A percentile compares a stretch with the other conserved stretches of the same genome.
These are phyloP conservation scores for Fusarium liriodendri DNA, from an alignment of 2,329 filamentous ascomycete species.

Conservation along the genomic window DNA sequence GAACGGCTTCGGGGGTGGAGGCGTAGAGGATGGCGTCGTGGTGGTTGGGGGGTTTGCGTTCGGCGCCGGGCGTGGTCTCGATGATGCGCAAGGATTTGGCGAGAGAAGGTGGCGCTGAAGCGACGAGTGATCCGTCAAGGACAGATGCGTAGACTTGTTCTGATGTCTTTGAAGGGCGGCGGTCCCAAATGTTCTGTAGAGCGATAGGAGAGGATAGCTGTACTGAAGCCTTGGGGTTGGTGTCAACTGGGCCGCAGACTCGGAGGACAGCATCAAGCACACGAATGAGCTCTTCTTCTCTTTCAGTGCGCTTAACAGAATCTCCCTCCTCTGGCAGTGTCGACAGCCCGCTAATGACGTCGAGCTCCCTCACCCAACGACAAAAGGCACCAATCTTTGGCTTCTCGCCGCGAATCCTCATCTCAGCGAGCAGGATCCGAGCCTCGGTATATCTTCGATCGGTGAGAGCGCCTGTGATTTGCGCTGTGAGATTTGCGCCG, in stretches of 20 bases:
- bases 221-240: slow-evolving; percentile 49
- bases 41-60: slow-evolving; percentile 75
- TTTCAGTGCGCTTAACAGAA: slow-evolving; percentile 52
- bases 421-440: slow-evolving; percentile 73
- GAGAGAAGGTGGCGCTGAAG: slow-evolving; percentile 50
- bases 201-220: slow-evolving; percentile 61
- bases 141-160: slow-evolving; percentile 67
- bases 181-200: slow-evolving; percentile 71
- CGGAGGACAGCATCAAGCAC: slow-evolving; percentile 74
- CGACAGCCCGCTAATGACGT: slow-evolving; percentile 74
- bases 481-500: slow-evolving; percentile 72
- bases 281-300: slow-evolving; percentile 66
- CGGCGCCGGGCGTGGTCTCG: slow-evolving; percentile 68
- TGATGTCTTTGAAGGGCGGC: slow-evolving; percentile 57
- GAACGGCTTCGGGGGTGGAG: slow-evolving; percentile 66
- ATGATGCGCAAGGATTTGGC: slow-evolving; percentile 64
- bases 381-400: slow-evolving; percentile 77
- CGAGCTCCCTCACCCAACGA: slow-evolving; percentile 78
- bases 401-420: slow-evolving; percentile 73
- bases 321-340: slow-evolving; percentile 61
- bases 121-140: slow-evolving; percentile 66
- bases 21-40: slow-evolving; percentile 75
- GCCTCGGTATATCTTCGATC: slow-evolving; percentile 76
- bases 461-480: slow-evolving; percentile 73
- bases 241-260: slow-evolving; percentile 71